Evolutionary conservation across 805 yeast genomes (phyloP).

Genomic region (Clavispora santaluciae): DNA sequence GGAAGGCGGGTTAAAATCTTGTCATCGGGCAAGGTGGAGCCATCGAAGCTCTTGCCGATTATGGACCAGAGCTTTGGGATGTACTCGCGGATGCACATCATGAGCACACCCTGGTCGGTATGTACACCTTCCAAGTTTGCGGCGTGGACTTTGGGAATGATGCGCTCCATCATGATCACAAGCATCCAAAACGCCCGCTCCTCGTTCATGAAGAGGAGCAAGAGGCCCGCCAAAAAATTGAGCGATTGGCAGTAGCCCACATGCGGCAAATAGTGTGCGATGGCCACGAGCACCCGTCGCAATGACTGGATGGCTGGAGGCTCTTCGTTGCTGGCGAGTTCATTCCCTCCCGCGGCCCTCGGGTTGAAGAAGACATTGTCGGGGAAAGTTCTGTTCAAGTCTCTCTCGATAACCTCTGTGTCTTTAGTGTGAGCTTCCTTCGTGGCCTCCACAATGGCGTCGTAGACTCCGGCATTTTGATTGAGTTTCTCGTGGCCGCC

Average conservation of each 20-base stretch:
- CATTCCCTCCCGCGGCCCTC: constrained; percentile 1
- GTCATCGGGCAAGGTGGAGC: constrained; percentile 35
- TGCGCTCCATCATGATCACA: constrained; percentile 79
- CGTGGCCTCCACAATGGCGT: constrained; percentile 58
- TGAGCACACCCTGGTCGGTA: constrained; percentile 88
- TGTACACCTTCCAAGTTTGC: constrained; percentile 89
- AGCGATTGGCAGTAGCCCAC: constrained; percentile 96
- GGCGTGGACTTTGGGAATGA: constrained; percentile 88
- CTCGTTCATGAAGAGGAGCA: constrained; percentile 81
- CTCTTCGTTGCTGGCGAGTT: background rate
- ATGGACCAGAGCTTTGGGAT: constrained; percentile 75
- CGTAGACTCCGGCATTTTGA: constrained; percentile 71
- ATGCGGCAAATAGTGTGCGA: constrained; percentile 79
- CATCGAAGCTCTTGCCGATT: constrained; percentile 38
- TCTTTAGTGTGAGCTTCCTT: constrained; percentile 56
- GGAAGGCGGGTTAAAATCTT: constrained; percentile 73
- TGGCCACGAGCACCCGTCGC: constrained; percentile 77
- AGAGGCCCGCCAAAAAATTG: constrained; percentile 84
- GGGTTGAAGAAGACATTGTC: constrained; percentile 78
- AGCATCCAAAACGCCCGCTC: constrained; percentile 95
- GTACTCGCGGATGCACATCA: constrained; percentile 80
- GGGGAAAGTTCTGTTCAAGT: constrained; percentile 90
- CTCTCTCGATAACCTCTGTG: constrained; percentile 91
- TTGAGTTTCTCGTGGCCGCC: constrained; percentile 72
- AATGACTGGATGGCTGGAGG: constrained; percentile 47